Conservation (phyloP, 768 basidiomycete species). For the Boletus pseudopeckii region DNA sequence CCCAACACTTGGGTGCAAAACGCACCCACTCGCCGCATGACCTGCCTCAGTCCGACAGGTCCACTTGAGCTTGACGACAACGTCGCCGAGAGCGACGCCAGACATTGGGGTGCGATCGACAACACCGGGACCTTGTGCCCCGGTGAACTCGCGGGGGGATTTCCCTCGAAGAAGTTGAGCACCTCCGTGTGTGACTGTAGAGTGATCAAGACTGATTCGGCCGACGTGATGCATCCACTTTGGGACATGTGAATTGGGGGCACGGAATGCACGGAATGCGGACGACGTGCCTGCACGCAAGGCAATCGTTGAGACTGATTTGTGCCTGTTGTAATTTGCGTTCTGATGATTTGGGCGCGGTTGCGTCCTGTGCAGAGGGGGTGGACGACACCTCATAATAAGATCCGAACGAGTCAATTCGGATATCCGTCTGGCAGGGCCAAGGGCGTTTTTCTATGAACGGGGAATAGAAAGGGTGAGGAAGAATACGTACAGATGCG, state of each 20-base stretch:
- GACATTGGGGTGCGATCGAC: constrained; percentile 86
- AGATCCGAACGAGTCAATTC: constrained; percentile 75
- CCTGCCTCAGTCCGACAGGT: constrained; percentile 48
- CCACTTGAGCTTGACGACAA: constrained; percentile 45
- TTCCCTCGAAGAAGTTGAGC: constrained; percentile 66
- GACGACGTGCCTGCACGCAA: constrained; percentile 86
- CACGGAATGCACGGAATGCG: neutral
- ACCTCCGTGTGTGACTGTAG: constrained; percentile 95
- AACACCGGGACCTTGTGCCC: constrained; percentile 60
- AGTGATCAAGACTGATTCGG: constrained; percentile 94
- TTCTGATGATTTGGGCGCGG: constrained; percentile 22
- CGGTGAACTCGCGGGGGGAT: constrained; percentile 40
- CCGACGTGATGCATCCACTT: constrained; percentile 98
- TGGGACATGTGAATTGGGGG: constrained; percentile 9
- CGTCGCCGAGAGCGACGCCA: constrained; percentile 76
- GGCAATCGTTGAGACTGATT: constrained; percentile 94
- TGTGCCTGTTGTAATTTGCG: constrained; percentile 89
- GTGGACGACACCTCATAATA: constrained; percentile 79
- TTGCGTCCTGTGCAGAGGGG: constrained; percentile 14
- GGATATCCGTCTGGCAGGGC: constrained; percentile 76
- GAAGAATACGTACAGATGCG: constrained; percentile 37
- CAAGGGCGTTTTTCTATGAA: constrained; percentile 1
- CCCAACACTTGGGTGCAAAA: constrained; percentile 70
- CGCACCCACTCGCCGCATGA: constrained; percentile 66
- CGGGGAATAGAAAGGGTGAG: neutral